phyloP scores from a whole-genome alignment of 306 rosid species.

The Prosopis cineraria region DNA sequence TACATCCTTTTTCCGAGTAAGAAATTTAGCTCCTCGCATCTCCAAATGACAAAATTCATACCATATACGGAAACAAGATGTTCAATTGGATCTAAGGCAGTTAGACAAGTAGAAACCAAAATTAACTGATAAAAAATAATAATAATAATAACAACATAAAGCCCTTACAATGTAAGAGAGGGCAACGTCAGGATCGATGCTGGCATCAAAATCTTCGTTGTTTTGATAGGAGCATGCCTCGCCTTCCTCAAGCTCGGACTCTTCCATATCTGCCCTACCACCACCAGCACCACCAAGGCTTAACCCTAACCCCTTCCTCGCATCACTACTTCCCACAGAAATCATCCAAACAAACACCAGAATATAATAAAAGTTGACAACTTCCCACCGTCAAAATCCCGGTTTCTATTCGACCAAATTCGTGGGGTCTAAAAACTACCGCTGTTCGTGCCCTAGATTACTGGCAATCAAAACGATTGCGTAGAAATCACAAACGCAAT shows the following conservation, averaged over 20 bases:
- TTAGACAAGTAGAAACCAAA: conserved; percentile 36
- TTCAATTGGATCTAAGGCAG: conserved; percentile 49
- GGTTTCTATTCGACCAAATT: conserved; percentile 46
- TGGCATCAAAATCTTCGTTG: conserved; percentile 65
- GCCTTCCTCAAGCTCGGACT: conserved; percentile 97
- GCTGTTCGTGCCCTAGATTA: conserved; percentile 20
- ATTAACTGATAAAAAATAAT: conserved; percentile 19
- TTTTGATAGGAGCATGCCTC: conserved; percentile 83
- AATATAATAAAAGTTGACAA: not conserved
- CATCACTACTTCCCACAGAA: conserved; percentile 81
- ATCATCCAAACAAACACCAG: conserved; percentile 54
- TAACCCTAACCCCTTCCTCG: conserved; percentile 69
- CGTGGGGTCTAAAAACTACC: conserved; percentile 28
- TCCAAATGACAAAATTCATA: conserved; percentile 11
- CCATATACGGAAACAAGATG: conserved; percentile 26
- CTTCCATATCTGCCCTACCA: conserved; percentile 71
- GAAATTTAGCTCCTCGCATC: conserved; percentile 25
- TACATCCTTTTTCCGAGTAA: not conserved
- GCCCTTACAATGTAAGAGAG: conserved; percentile 88
- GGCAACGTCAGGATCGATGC: conserved; percentile 82
- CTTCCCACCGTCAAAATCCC: not conserved
- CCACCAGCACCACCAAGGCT: conserved; percentile 48
- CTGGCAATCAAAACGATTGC: conserved; percentile 53
- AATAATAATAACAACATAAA: conserved; percentile 6
- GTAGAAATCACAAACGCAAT: conserved; percentile 41